Conservation (phyloP, 345 rosid species). For the Stellera chamaejasme region DNA sequence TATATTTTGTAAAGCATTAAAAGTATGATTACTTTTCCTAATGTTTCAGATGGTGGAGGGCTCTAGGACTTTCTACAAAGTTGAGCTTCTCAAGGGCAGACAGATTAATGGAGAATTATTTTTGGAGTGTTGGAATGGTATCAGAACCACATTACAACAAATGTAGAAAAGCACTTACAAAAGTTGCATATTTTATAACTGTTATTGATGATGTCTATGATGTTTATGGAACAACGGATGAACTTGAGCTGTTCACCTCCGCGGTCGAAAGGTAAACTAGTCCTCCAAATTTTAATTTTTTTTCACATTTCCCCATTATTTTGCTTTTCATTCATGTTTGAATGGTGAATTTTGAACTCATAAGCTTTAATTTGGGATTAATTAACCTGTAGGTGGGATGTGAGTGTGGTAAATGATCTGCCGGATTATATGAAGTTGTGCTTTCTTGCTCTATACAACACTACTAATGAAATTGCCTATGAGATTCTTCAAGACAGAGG, state of each 20-base stretch:
- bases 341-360: not conserved
- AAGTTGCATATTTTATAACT: slow-evolving; percentile 22
- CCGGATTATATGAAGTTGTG: slow-evolving; percentile 35
- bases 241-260: slow-evolving; percentile 28
- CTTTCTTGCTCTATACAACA: slow-evolving; percentile 28
- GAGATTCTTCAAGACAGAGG: slow-evolving; percentile 25
- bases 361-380: not conserved
- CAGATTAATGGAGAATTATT: slow-evolving; percentile 39
- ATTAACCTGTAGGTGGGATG: slow-evolving; percentile 28
- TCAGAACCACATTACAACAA: slow-evolving; percentile 20
- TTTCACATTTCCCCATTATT: too few species aligned
- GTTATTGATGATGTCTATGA: slow-evolving; percentile 37
- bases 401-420: slow-evolving; percentile 17
- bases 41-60: slow-evolving; percentile 26
- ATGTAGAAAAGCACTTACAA: slow-evolving; percentile 25
- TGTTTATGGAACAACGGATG: slow-evolving; percentile 31
- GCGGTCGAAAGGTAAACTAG: slow-evolving; percentile 23
- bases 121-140: slow-evolving; percentile 27
- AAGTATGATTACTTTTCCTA: not conserved
- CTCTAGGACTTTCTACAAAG: slow-evolving; percentile 17
- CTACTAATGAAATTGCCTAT: slow-evolving; percentile 27
- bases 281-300: too few species aligned
- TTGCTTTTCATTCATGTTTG: too few species aligned
- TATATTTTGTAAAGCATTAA: not conserved
- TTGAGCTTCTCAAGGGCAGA: slow-evolving; percentile 28